Evolutionary conservation across 2,329 filamentous ascomycete species (phyloP).

Genomic region (Ramularia endophylla): DNA sequence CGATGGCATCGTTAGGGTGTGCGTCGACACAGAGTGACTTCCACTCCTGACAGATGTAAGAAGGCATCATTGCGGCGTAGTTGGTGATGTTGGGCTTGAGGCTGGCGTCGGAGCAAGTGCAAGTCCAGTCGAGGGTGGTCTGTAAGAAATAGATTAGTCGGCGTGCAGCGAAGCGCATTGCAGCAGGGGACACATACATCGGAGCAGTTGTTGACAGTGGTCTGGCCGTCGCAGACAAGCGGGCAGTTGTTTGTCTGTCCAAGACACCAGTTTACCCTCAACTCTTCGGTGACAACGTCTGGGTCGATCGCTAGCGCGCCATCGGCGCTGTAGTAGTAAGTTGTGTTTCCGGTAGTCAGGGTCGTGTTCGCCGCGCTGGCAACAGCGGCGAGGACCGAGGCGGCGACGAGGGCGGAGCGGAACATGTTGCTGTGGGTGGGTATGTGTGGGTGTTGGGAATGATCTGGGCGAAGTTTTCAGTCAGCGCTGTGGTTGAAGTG

Average conservation of each 20-base stretch:
- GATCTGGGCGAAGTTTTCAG: slow-evolving; percentile 4
- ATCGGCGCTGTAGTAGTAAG: slow-evolving; percentile 25
- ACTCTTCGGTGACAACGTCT: slow-evolving; percentile 31
- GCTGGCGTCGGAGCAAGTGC: slow-evolving; percentile 52
- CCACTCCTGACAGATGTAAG: slow-evolving; percentile 53
- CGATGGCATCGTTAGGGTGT: slow-evolving; percentile 34
- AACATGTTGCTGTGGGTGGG: slow-evolving; percentile 36
- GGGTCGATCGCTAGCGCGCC: slow-evolving; percentile 40
- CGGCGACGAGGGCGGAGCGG: slow-evolving; percentile 43
- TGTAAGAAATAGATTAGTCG: slow-evolving; percentile 6
- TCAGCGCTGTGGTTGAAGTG: slow-evolving; percentile 1
- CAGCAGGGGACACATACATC: slow-evolving; percentile 52
- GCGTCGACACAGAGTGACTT: slow-evolving; percentile 37
- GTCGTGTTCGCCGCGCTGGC: slow-evolving; percentile 37
- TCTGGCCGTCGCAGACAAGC: slow-evolving; percentile 49
- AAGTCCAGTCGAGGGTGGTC: slow-evolving; percentile 49
- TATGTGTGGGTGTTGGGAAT: slow-evolving; percentile 13
- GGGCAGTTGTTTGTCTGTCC: slow-evolving; percentile 56
- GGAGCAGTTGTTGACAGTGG: slow-evolving; percentile 50
- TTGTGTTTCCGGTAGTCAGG: no score
- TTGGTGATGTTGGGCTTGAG: slow-evolving; percentile 49
- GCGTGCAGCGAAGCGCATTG: slow-evolving; percentile 20
- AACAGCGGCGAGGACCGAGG: slow-evolving; percentile 41
- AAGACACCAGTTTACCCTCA: slow-evolving; percentile 49
- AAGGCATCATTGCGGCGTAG: slow-evolving; percentile 55